Conservation (phyloP, 1,284 basidiomycete genomes). For the Volvariella surrecta region DNA sequence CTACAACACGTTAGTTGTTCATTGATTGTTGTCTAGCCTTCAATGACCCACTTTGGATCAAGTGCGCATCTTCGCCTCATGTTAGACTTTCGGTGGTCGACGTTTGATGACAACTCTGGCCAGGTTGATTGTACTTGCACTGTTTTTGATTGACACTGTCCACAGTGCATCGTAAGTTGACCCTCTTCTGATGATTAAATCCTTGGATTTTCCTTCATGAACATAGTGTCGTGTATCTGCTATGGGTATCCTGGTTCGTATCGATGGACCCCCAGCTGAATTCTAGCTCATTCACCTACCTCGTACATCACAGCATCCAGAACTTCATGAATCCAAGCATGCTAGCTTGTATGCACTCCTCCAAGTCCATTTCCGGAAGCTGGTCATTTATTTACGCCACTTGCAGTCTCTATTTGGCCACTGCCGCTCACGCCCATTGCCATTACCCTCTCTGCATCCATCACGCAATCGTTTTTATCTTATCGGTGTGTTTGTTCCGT, state of each 20-base stretch:
- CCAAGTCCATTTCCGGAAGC: not conserved
- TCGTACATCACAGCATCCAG: not conserved
- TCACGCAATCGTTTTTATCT: not conserved
- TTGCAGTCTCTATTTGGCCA: not conserved
- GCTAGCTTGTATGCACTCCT: not conserved
- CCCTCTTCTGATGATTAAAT: too few species aligned
- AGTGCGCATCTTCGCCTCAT: not conserved
- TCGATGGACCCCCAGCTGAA: not conserved
- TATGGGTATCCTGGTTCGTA: not conserved
- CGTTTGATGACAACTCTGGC: too few species aligned
- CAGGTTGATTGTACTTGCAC: too few species aligned
- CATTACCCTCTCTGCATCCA: not conserved
- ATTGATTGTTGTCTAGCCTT: not conserved
- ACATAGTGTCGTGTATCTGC: not conserved
- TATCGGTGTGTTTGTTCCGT: not conserved
- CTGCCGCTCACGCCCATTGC: not conserved
- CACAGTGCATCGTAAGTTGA: constrained; percentile 1
- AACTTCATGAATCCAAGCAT: not conserved
- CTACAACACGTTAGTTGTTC: too few species aligned
- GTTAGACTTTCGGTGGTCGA: too few species aligned
- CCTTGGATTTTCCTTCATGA: not conserved
- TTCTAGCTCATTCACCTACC: not conserved
- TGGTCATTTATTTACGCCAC: not conserved
- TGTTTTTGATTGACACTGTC: constrained; percentile 1
- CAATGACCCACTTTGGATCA: not conserved